Evolutionary conservation across 2,329 filamentous ascomycete genomes (phyloP).

Genomic region (Curvularia lunata): DNA sequence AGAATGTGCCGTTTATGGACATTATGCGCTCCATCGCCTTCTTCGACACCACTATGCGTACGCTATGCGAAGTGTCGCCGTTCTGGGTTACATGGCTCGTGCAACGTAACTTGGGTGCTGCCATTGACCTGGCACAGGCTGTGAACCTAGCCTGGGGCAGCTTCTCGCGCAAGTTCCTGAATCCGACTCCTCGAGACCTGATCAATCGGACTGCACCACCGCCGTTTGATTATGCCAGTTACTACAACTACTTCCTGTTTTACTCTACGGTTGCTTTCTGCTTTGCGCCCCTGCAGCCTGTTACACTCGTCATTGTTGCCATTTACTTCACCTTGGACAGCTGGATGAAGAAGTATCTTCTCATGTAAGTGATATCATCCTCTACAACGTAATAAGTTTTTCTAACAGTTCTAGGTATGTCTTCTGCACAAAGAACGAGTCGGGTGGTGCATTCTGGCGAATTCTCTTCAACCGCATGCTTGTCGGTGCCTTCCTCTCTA

Average conservation of each 20-base stretch:
- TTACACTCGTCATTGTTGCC: slow-evolving; percentile 84
- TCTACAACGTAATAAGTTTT: neutral
- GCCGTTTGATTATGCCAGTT: slow-evolving; percentile 91
- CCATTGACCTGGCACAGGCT: slow-evolving; percentile 90
- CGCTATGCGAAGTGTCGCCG: slow-evolving; percentile 79
- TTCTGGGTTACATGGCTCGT: slow-evolving; percentile 84
- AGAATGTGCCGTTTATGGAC: slow-evolving; percentile 63
- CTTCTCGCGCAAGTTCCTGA: slow-evolving; percentile 81
- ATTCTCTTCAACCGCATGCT: slow-evolving; percentile 91
- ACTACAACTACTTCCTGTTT: slow-evolving; percentile 98
- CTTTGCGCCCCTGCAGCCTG: slow-evolving; percentile 83
- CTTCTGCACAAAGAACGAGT: slow-evolving; percentile 96
- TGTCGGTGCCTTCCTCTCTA: slow-evolving; percentile 78
- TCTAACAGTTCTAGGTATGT: slow-evolving; percentile 60
- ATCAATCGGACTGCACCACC: slow-evolving; percentile 94
- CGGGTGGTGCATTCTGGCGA: slow-evolving; percentile 90
- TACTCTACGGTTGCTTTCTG: slow-evolving; percentile 89
- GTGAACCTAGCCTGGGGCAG: slow-evolving; percentile 85
- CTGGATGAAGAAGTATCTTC: slow-evolving; percentile 91
- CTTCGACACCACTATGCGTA: slow-evolving; percentile 68
- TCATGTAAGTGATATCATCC: slow-evolving; percentile 62
- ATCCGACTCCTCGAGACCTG: slow-evolving; percentile 85
- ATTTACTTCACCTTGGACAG: slow-evolving; percentile 89
- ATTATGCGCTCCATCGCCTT: slow-evolving; percentile 70
- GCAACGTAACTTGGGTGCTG: slow-evolving; percentile 89